A percentile compares a stretch with the other conserved stretches of the same genome.
Evolutionary conservation across 768 basidiomycete genomes (phyloP).

Genomic region (Mycena galericulata): DNA sequence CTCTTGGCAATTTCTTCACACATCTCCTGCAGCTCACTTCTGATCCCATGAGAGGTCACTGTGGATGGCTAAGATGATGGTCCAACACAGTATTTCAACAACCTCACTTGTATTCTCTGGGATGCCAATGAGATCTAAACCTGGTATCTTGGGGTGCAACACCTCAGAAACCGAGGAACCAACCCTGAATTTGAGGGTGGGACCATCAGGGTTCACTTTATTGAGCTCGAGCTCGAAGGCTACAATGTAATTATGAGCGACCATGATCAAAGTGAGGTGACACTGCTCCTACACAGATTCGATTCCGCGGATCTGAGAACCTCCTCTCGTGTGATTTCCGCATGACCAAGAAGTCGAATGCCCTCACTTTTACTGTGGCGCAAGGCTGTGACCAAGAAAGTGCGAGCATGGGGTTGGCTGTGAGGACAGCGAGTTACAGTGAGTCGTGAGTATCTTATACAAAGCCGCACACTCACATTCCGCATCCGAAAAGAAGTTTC

Average conservation of each 20-base stretch:
- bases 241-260: background rate
- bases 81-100: background rate
- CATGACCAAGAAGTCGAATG: background rate
- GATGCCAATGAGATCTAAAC: background rate
- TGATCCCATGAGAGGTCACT: background rate
- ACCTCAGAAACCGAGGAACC: background rate
- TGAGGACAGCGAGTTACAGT: background rate
- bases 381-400: background rate
- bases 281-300: background rate
- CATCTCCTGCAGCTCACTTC: background rate
- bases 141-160: background rate
- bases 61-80: background rate
- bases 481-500: background rate
- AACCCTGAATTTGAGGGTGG: background rate
- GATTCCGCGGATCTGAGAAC: background rate
- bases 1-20: background rate
- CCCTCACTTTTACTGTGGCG: background rate
- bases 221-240: background rate
- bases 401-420: background rate
- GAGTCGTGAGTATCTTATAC: background rate
- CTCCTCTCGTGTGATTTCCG: background rate
- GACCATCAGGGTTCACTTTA: conserved; percentile 1
- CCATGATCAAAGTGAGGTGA: background rate
- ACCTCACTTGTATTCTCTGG: background rate
- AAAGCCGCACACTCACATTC: conserved; percentile 5